Evolutionary conservation across 1,139 yeast species (phyloP).

Genomic region (Geotrichum macrosporum): DNA sequence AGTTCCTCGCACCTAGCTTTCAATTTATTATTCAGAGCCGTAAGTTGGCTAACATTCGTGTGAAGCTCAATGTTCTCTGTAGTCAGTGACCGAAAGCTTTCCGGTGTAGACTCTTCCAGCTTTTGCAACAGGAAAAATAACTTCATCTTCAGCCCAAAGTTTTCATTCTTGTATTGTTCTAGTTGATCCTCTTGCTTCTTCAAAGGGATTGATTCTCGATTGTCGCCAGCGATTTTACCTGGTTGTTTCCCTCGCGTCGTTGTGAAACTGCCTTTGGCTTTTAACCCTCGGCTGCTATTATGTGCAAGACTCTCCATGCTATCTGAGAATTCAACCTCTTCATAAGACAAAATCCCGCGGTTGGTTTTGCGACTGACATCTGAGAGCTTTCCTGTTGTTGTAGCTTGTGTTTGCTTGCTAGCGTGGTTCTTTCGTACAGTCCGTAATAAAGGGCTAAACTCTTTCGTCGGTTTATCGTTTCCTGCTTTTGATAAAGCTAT

Average conservation of each 20-base stretch:
- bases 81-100: conserved; percentile 23
- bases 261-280: conserved; percentile 6
- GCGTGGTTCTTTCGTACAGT: conserved; percentile 23
- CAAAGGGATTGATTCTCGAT: conserved; percentile 25
- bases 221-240: conserved; percentile 18
- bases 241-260: conserved; percentile 11
- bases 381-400: conserved; percentile 1
- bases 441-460: conserved; percentile 27
- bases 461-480: conserved; percentile 13
- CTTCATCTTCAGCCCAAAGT: conserved; percentile 58
- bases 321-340: conserved; percentile 21
- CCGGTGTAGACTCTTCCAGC: conserved; percentile 23
- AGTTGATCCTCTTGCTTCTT: conserved; percentile 38
- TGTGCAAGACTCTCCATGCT: conserved; percentile 25
- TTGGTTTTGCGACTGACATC: conserved; percentile 1
- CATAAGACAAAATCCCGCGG: conserved; percentile 14
- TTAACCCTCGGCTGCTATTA: conserved; percentile 13
- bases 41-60: conserved; percentile 25
- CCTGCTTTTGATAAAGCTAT: conserved; percentile 6
- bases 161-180: conserved; percentile 53
- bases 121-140: conserved; percentile 24
- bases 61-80: conserved; percentile 27
- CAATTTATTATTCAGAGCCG: conserved; percentile 22
- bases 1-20: conserved; percentile 14
- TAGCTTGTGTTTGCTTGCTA: conserved; percentile 7